Conservation (phyloP, 2,329 filamentous ascomycete species). For the Trichoderma pleuroti region DNA sequence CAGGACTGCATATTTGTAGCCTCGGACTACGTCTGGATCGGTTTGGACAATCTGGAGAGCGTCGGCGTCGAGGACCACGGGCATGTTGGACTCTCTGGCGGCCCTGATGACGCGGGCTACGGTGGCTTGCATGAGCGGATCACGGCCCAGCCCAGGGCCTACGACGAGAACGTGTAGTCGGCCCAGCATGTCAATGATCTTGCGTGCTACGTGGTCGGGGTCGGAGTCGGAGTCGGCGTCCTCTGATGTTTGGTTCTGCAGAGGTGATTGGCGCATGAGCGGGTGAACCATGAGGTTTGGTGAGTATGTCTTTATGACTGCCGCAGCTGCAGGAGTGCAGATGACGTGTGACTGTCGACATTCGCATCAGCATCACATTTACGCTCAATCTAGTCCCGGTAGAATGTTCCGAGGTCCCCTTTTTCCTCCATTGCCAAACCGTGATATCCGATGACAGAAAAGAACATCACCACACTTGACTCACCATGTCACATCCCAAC, state of each 20-base stretch:
- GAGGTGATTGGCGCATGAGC: conserved; percentile 73
- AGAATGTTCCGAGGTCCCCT: too few species aligned
- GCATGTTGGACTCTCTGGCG: conserved; percentile 67
- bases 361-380: not conserved
- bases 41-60: conserved; percentile 75
- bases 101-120: conserved; percentile 74
- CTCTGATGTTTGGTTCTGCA: conserved; percentile 39
- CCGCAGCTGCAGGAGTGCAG: conserved; percentile 81
- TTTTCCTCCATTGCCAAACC: not conserved
- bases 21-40: conserved; percentile 70
- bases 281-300: conserved; percentile 99
- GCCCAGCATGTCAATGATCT: conserved; percentile 75
- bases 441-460: not conserved
- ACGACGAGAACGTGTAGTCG: conserved; percentile 91
- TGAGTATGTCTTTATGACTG: conserved; percentile 95
- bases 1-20: conserved; percentile 79
- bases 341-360: conserved; percentile 76
- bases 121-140: conserved; percentile 84
- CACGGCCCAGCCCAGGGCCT: conserved; percentile 86
- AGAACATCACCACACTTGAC: conserved; percentile 25
- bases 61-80: conserved; percentile 89
- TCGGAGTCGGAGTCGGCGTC: conserved; percentile 51
- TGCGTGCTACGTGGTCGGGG: conserved; percentile 58
- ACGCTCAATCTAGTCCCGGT: not conserved
- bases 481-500: conserved; percentile 83